Evolutionary conservation across 176 grass and related monocot genomes (phyloP).

Genomic region (Eleusine coracana): DNA sequence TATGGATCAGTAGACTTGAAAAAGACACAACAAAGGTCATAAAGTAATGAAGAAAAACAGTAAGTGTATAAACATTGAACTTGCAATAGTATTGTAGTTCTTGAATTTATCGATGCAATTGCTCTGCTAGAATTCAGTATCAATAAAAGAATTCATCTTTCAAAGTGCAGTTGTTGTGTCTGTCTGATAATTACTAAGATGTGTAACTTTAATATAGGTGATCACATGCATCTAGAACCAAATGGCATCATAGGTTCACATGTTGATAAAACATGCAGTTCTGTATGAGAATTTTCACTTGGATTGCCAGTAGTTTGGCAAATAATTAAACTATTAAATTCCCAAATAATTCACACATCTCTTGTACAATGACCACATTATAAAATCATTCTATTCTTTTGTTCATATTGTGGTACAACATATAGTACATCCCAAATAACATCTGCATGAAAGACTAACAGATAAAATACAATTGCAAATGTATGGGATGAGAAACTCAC

Average conservation of each 20-base stretch:
- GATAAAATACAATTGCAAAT: conserved; percentile 31
- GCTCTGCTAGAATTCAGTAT: conserved; percentile 15
- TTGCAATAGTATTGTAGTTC: conserved; percentile 4
- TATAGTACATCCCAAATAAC: conserved; percentile 42
- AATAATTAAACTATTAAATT: neutral
- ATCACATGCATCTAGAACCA: conserved; percentile 14
- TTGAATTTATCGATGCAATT: conserved; percentile 2
- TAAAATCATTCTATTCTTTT: conserved; percentile 33
- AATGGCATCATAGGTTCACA: neutral
- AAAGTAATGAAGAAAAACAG: conserved; percentile 29
- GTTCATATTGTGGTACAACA: neutral
- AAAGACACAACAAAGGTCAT: conserved; percentile 3
- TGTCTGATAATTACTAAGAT: conserved; percentile 23
- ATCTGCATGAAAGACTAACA: conserved; percentile 23
- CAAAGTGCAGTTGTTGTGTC: neutral
- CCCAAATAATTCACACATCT: neutral
- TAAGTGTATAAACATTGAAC: conserved; percentile 19
- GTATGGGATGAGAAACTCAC: conserved; percentile 61
- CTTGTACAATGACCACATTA: conserved; percentile 1
- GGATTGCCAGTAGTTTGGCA: conserved; percentile 15
- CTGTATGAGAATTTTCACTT: neutral
- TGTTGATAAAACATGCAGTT: conserved; percentile 15
- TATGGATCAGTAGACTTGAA: conserved; percentile 28
- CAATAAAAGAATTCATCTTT: conserved; percentile 1
- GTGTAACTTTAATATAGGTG: conserved; percentile 19